Base-by-base conservation (phyloP, 2,329 filamentous ascomycete species). In the Tolypocladium ovalisporum region DNA sequence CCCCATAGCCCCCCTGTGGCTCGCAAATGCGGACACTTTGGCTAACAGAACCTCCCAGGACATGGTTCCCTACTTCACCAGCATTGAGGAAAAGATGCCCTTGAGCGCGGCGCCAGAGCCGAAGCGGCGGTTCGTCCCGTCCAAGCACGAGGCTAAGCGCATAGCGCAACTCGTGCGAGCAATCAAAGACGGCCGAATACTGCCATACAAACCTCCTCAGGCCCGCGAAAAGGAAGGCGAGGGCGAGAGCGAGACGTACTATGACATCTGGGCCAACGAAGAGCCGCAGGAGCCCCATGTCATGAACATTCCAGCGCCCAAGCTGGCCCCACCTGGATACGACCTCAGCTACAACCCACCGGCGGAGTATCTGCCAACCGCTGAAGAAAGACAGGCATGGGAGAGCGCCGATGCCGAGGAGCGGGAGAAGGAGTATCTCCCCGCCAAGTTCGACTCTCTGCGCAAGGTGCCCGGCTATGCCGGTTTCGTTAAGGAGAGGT, bases 111-210 rank as follows among this genome's bases (percentile, higher is more conserved):
- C 94, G 0, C 94, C 94, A 8, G 94, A 99, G 70, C 94, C 94
- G 1, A 99, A 99, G 76, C 83, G 94, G 62, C 86, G 94, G 65
- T 99, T 97, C 71, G 77, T 99, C 12, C 94, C 95, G 8, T 97
- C 93, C 52, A 97, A 97, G 74, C 90, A 99, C 71, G 94, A 99
- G 73, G 88, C 90, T 36, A 97, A 97, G 78, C 85, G 92, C 58
- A 84, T 99, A 55, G 96, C 97, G 84, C 97, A 99, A 76, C 85
- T 99, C 66, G 94, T 97, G 56, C 90, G 89, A 67, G 94, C 94
- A 40, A 99, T 99, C 64, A 86, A 88, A 62, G 93, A 97, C 73
- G 94, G 95, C 39, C 85, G 91, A 54, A 97, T 99, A 63, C 76
- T 96, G 66, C 95, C 95, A 4, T 96, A 95, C 76, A 90, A 86